Evolutionary conservation across 2,329 filamentous ascomycete genomes (phyloP).

Genomic region (Fonsecaea erecta): DNA sequence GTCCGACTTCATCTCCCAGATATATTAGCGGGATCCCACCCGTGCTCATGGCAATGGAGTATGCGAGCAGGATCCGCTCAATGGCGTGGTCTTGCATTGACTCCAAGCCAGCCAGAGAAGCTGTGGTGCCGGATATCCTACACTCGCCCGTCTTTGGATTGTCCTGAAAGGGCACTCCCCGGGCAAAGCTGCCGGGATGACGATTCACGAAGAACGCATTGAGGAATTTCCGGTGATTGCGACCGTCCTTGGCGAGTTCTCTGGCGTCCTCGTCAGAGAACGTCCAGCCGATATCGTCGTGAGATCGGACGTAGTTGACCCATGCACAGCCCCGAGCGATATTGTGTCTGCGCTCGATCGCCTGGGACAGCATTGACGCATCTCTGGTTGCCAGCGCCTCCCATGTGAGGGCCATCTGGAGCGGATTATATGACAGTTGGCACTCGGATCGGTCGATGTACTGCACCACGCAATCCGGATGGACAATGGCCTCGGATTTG

Average conservation of each 20-base stretch:
- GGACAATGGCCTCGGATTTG: slow-evolving; percentile 37
- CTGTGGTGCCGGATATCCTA: slow-evolving; percentile 35
- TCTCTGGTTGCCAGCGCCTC: slow-evolving; percentile 36
- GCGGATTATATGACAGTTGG: slow-evolving; percentile 36
- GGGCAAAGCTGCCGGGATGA: slow-evolving; percentile 34
- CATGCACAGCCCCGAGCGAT: slow-evolving; percentile 36
- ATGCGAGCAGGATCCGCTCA: slow-evolving; percentile 34
- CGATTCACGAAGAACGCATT: slow-evolving; percentile 38
- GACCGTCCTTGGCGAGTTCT: slow-evolving; percentile 34
- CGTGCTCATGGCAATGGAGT: slow-evolving; percentile 36
- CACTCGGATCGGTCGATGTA: slow-evolving; percentile 37
- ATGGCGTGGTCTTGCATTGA: slow-evolving; percentile 34
- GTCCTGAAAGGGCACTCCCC: slow-evolving; percentile 37
- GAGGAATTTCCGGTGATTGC: slow-evolving; percentile 34
- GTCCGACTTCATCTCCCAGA: slow-evolving; percentile 36
- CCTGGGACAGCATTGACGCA: slow-evolving; percentile 34
- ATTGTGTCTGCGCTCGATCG: slow-evolving; percentile 36
- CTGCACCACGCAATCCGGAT: slow-evolving; percentile 36
- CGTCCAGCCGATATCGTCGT: slow-evolving; percentile 37
- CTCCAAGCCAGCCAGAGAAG: slow-evolving; percentile 35
- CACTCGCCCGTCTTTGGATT: slow-evolving; percentile 36
- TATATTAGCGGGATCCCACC: slow-evolving; percentile 37
- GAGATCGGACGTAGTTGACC: slow-evolving; percentile 37
- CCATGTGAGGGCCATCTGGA: slow-evolving; percentile 37
- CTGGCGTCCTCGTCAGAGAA: slow-evolving; percentile 36